These are phyloP conservation scores for Neonectria faginata DNA, from an alignment of 2,329 filamentous ascomycete genomes.

Conservation along the genomic window DNA sequence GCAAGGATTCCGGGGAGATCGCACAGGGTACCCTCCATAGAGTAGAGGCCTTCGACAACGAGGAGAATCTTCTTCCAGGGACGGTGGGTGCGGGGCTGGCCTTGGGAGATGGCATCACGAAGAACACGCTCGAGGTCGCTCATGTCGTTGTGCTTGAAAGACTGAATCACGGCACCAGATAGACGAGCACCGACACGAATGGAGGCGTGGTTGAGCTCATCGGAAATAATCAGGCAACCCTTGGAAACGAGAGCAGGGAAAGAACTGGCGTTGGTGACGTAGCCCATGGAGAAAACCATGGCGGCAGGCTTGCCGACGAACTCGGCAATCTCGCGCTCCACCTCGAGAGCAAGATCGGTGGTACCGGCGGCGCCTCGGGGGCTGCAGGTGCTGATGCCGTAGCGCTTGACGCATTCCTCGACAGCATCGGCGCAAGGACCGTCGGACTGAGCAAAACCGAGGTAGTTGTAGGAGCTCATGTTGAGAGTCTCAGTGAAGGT, in stretches of 20 bases:
- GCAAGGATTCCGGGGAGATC: conserved; percentile 90
- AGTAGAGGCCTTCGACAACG: conserved; percentile 96
- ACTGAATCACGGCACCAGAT: conserved; percentile 92
- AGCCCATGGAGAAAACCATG: conserved; percentile 99
- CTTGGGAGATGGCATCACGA: conserved; percentile 93
- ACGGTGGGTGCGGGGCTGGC: conserved; percentile 96
- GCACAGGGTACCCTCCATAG: conserved; percentile 99
- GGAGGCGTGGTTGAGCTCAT: conserved; percentile 97
- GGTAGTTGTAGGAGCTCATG: conserved; percentile 99
- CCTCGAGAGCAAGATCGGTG: conserved; percentile 86
- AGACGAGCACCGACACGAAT: conserved; percentile 95
- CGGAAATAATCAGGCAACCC: conserved; percentile 93
- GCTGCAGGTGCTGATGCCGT: conserved; percentile 85
- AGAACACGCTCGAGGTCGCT: conserved; percentile 84
- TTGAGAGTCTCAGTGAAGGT: conserved; percentile 95
- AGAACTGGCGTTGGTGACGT: conserved; percentile 92
- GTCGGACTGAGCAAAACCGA: conserved; percentile 97
- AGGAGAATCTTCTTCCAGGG: conserved; percentile 99
- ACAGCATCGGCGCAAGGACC: conserved; percentile 95
- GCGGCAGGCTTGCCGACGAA: conserved; percentile 95
- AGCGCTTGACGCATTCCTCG: conserved; percentile 85
- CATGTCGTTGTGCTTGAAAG: conserved; percentile 99
- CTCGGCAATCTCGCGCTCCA: conserved; percentile 87
- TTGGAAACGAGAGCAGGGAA: conserved; percentile 94
- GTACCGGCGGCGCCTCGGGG: conserved; percentile 87